phyloP scores from a whole-genome alignment of 73 alveolate species.

The Paramecium sexaurelia region DNA sequence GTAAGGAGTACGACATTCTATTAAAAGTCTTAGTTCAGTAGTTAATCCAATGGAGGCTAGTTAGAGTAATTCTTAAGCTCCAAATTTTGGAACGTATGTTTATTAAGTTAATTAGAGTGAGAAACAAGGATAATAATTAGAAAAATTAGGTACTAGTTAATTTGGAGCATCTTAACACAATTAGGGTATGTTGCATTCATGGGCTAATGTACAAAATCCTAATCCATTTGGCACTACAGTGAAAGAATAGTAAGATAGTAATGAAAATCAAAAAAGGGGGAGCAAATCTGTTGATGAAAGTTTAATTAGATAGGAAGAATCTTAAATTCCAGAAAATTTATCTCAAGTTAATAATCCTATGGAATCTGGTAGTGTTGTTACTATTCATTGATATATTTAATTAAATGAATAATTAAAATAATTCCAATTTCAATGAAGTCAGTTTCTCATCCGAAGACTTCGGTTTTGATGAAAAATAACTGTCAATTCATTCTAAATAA shows the following conservation, averaged over 20 bases:
- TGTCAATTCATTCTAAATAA: background rate
- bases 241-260: background rate
- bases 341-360: constrained; percentile 32
- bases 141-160: background rate
- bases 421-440: background rate
- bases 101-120: background rate
- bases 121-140: background rate
- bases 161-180: constrained; percentile 32
- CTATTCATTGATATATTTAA: background rate
- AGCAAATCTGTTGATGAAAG: constrained; percentile 29
- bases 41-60: constrained; percentile 48
- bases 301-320: constrained; percentile 15
- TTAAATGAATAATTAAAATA: background rate
- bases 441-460: too few species aligned
- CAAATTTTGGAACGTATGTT: constrained; percentile 21
- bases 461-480: too few species aligned
- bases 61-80: background rate
- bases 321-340: constrained; percentile 3
- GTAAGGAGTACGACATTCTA: background rate
- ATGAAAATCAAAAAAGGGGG: background rate
- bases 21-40: constrained; percentile 25
- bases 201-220: constrained; percentile 34
- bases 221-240: background rate
- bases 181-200: background rate
- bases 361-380: constrained; percentile 22